Base-by-base conservation (phyloP, 495 filamentous ascomycete species). In the Acidomyces sp. region DNA sequence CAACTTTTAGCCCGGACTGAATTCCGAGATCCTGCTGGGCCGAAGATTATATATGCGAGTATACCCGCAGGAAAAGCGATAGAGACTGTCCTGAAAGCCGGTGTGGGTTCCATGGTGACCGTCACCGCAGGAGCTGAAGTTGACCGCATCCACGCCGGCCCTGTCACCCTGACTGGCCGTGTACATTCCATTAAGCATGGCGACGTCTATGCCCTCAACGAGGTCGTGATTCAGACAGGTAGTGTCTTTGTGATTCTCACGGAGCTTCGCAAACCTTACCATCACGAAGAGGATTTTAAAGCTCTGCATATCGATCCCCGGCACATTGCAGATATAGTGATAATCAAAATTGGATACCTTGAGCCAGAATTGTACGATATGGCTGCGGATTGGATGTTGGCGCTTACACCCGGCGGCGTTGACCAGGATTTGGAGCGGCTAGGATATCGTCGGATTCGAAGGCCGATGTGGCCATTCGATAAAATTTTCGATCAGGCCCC, bases 261-360 rank as follows among this genome's bases (percentile, higher is more conserved):
- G 0, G 59, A 70, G 43, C 55, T 70, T 10, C 69, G 71, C 22
- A 75, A 74, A 45, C 71, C 71, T 4, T 74, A 73, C 42, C 71
- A 75, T 34, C 61, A 64, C 23, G 70, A 75, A 42, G 55, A 52
- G 22, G 71, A 75, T 40, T 75, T 74, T 41, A 69, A 61, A 0
- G 62, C 64, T 15, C 59, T 74, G 3, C 39, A 67, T 39, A 60
- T 75, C 0, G 21, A 43, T 1, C 68, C 70, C 9, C 65, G 69
- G 7, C 5, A 29, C 1, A 47, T 55, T 3, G 58, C 64, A 7
- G 66, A 70, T 41, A 64, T 75, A 12, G 68, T 75, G 10, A 62
- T 75, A 13, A 69, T 74, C 4, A 75, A 75, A 55, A 75, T 75
- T 35, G 70, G 71, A 15, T 75, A 74, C 43, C 48, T 75, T 9